Base-by-base conservation (phyloP, 768 basidiomycete species). In the Trichaptum fuscoviolaceum region DNA sequence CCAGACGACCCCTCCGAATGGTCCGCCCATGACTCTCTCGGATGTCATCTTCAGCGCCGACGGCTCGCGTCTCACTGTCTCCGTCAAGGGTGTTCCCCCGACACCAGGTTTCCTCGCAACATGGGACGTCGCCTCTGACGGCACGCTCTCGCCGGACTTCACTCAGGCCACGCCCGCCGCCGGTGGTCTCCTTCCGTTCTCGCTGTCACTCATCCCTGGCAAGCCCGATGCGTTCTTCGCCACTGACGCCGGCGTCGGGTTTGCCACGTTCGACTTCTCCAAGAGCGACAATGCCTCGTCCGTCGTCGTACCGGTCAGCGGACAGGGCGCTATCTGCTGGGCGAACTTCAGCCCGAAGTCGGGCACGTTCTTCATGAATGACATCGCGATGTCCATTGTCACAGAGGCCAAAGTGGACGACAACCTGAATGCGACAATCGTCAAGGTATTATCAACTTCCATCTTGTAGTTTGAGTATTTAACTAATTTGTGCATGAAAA, bases 311-410 rank as follows among this genome's bases (percentile, higher is more conserved):
- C 23, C 71, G 7, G 80, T 82, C 63, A 67, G 72, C 9, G 81
- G 80, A 7, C 81, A 82, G 70, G 67, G 63, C 15, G 81, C 80
- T 9, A 78, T 78, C 1, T 82, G 82, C 73, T 83, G 81, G 82
- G 77, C 77, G 15, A 75, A 73, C 63, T 80, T 80, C 73, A 78
- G 76, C 70, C 67, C 70, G 57, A 75, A 78, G 73, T 81, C 80
- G 0, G 79, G 79, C 4, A 81, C 78, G 71, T 83, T 80, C 74
- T 83, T 80, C 71, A 70, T 83, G 18, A 82, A 77, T 34, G 81
- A 83, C 65, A 79, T 81, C 57, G 76, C 71, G 2, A 81, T 80
- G 0, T 66, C 69, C 17, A 63, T 62, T 26, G 35, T 73, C 24
- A 70, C 73, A 2, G 74, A 75, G 64, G 70, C 73, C 17, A 63